phyloP scores from a whole-genome alignment of 768 basidiomycete genomes.

The Strobilomyces echinocephalus region DNA sequence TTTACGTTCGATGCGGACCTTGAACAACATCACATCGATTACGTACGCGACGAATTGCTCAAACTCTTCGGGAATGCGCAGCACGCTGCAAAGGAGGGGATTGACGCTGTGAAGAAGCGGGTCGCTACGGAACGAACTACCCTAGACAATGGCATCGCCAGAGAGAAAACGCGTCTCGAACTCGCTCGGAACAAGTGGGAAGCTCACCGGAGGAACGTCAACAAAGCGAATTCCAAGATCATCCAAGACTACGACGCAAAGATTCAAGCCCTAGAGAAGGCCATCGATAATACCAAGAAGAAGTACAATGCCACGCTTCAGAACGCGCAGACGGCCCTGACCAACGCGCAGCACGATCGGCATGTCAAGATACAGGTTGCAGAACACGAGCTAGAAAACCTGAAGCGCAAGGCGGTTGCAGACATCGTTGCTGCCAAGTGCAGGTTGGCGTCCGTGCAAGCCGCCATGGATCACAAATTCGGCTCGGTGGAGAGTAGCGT shows the following conservation, averaged over 20 bases:
- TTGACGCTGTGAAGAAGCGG: background rate
- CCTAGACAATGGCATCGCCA: background rate
- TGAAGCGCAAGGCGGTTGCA: background rate
- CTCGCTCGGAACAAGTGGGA: background rate
- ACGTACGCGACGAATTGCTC: conserved; percentile 3
- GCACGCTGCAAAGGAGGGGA: conserved; percentile 1
- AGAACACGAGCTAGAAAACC: background rate
- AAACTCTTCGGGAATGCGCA: background rate
- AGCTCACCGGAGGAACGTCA: background rate
- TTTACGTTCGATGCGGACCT: conserved; percentile 5
- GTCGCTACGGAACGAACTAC: background rate
- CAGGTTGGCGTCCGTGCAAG: background rate
- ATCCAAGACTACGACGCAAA: conserved; percentile 1
- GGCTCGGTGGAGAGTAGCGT: conserved; percentile 1
- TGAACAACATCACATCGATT: conserved; percentile 5
- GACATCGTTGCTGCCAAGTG: background rate
- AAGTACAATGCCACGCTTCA: background rate
- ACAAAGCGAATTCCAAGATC: background rate
- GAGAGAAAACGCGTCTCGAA: background rate
- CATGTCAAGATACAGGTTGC: conserved; percentile 1
- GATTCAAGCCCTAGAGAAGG: background rate
- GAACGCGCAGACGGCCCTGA: background rate
- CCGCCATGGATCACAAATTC: background rate
- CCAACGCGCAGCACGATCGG: conserved; percentile 2
- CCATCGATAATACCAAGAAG: background rate